Base-by-base conservation (phyloP, 805 yeast genomes). In the Brettanomyces anomalus region DNA sequence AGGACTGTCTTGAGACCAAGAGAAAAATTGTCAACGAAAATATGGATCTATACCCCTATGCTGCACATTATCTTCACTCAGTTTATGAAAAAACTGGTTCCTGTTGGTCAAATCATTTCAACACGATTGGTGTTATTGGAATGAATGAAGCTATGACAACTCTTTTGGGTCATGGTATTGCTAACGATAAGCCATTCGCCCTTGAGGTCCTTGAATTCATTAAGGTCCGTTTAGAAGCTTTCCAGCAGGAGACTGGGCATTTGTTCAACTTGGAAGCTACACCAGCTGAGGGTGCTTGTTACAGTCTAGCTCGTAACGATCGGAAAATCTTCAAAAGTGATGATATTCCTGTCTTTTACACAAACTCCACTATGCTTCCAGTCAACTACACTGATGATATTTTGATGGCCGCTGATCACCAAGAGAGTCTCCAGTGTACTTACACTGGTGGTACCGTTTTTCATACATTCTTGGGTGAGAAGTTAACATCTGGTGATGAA, bases 361-460 rank as follows among this genome's bases (percentile, higher is more conserved):
- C 39, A 19, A 36, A 36, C 24, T 36, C 39, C n/a, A 21, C 39
- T 11, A 20, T 20, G 16, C 31, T 36, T 11, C 39, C 39, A 14
- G 39, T 36, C 6, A 28, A 36, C 20, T 26, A 16, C 16, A 36
- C 39, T 14, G 31, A 24, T 3, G 31, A 36, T 24, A 10, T 36
- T 36, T 20, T 36, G n/a, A 20, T 20, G 31, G 39, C 39, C n/a
- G 39, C 31, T 11, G 39, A 36, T 16, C 39, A 36, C 18, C 39
- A 36, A 17, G 39, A 36, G 20, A 21, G 31, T 21, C 31, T 36
- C 6, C 39, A 36, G 31, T 14, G 31, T 28, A 36, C n/a, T 24
- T 36, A 36, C 17, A 36, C 39, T 6, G 39, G 39, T 36, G 39
- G 39, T 36, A 36, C 39, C 20, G 39, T 36, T 14, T 36, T 36